Evolutionary conservation across 257 asterid genomes (phyloP), one percentile per base, ranked within the genome.

Genomic region (Plantago ovata): DNA sequence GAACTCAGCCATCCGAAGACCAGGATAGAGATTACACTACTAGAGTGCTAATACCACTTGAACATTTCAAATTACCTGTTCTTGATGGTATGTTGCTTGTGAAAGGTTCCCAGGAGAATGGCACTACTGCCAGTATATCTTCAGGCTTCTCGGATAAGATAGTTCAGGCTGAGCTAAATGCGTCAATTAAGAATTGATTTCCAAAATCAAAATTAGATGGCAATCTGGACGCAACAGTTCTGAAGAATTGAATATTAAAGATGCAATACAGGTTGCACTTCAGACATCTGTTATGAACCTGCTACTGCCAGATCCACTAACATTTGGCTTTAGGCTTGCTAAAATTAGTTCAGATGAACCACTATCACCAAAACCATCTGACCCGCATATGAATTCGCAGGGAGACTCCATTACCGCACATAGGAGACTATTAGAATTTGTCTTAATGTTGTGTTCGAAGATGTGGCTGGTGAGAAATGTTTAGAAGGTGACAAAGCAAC

Each of bases 201-300:
- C 99, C 60, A 80, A 77, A 67, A 89, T 93, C 53, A 93, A 84
- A 73, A 95, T 93, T 64, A 82, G 86, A 71, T 93, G 99, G 99
- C 97, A 84, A 69, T 93, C 99, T 50, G 99, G 99, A 56, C 90
- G 99, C 64, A 93, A 89, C 70, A 93, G 93, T 67, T 89, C 96
- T 12, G 99, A 97, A 57, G 99, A 89, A 72, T 66, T 93, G 63
- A 81, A 93, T 70, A 89, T 86, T 74, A 89, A 86, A 78, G 95
- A 93, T 46, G 96, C 99, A 39, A 76, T 86, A 69, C 95, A 86
- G 70, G 72, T 87, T 65, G 99, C 95, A 18, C 87, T 93, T 45
- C 99, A 93, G 76, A 84, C 95, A 68, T 86, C 99, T 46, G 84
- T 93, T 69, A 84, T 89, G 99, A 96, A 89, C 60, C 96, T 89